Percentiles rank a stretch among this genome's conserved stretches.
phyloP scores from a whole-genome alignment of 768 basidiomycete species.

The Pilatotrama ljubarskyi region DNA sequence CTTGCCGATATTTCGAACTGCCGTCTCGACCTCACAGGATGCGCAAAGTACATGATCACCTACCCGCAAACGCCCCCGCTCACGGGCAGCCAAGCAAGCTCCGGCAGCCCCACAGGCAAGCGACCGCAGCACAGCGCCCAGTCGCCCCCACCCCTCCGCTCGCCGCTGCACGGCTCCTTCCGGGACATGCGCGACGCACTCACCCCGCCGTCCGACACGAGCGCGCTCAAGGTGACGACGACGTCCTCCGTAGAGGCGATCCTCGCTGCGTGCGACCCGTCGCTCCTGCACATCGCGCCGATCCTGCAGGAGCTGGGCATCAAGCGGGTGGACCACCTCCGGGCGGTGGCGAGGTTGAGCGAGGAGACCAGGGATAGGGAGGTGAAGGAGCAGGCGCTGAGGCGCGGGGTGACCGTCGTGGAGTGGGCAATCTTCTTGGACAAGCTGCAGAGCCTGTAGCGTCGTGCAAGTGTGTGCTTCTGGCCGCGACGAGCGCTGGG shows the following conservation, averaged over 20 bases:
- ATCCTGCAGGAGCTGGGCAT: slow-evolving; percentile 61
- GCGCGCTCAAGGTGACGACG: slow-evolving; percentile 36
- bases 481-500: neutral
- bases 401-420: slow-evolving; percentile 65
- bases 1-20: neutral
- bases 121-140: neutral
- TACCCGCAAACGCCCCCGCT: slow-evolving; percentile 32
- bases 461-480: neutral
- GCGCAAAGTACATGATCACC: slow-evolving; percentile 24
- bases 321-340: slow-evolving; percentile 56
- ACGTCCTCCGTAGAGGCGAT: slow-evolving; percentile 49
- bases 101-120: slow-evolving; percentile 14
- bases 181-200: slow-evolving; percentile 13
- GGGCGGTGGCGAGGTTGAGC: slow-evolving; percentile 58
- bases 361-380: slow-evolving; percentile 70
- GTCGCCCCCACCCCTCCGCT: slow-evolving; percentile 8
- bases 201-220: slow-evolving; percentile 15
- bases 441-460: slow-evolving; percentile 46
- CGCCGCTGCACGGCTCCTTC: slow-evolving; percentile 21
- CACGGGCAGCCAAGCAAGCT: slow-evolving; percentile 27
- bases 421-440: slow-evolving; percentile 82
- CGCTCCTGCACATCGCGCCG: slow-evolving; percentile 62
- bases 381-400: slow-evolving; percentile 68
- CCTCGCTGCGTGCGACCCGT: slow-evolving; percentile 63
- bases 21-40: neutral